Percentiles rank a stretch among this genome's conserved stretches.
Conservation (phyloP, 495 filamentous ascomycete genomes). For the Polyplosphaeria fusca region DNA sequence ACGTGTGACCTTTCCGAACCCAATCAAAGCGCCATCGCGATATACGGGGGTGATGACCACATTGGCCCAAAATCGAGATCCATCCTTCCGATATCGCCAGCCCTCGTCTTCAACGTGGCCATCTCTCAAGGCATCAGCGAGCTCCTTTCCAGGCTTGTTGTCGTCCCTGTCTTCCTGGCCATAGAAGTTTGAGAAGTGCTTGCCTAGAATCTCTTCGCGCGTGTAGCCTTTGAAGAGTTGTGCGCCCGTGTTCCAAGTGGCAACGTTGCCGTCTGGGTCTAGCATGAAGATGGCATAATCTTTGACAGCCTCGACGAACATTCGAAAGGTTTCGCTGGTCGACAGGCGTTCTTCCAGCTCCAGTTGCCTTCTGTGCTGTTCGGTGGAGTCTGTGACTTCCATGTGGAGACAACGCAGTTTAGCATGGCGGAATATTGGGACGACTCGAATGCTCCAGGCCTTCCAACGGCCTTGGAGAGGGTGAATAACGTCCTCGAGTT, state of each 20-base stretch:
- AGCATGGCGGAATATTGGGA: slow-evolving; percentile 22
- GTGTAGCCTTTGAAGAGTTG: slow-evolving; percentile 59
- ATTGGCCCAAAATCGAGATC: slow-evolving; percentile 62
- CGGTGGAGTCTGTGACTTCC: slow-evolving; percentile 25
- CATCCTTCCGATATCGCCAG: slow-evolving; percentile 64
- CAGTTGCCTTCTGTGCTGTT: slow-evolving; percentile 13
- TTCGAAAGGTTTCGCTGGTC: slow-evolving; percentile 59
- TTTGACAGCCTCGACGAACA: slow-evolving; percentile 61
- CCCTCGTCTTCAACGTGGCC: slow-evolving; percentile 63
- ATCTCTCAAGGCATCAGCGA: slow-evolving; percentile 57
- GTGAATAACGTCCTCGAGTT: slow-evolving; percentile 2
- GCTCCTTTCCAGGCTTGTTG: slow-evolving; percentile 55
- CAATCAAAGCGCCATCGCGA: slow-evolving; percentile 55
- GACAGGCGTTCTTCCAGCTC: slow-evolving; percentile 45
- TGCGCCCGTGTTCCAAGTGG: slow-evolving; percentile 62
- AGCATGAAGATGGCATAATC: slow-evolving; percentile 69
- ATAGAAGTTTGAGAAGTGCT: slow-evolving; percentile 64
- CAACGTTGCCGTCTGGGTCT: slow-evolving; percentile 55
- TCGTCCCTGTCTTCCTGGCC: slow-evolving; percentile 51
- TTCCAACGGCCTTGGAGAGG: not conserved
- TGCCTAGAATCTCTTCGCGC: slow-evolving; percentile 55
- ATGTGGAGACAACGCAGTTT: slow-evolving; percentile 18
- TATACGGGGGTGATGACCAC: slow-evolving; percentile 63
- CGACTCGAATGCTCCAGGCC: slow-evolving; percentile 21
- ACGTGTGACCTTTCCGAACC: slow-evolving; percentile 64